Conservation (phyloP, 2,329 filamentous ascomycete genomes). For the Penicillium brevicompactum region DNA sequence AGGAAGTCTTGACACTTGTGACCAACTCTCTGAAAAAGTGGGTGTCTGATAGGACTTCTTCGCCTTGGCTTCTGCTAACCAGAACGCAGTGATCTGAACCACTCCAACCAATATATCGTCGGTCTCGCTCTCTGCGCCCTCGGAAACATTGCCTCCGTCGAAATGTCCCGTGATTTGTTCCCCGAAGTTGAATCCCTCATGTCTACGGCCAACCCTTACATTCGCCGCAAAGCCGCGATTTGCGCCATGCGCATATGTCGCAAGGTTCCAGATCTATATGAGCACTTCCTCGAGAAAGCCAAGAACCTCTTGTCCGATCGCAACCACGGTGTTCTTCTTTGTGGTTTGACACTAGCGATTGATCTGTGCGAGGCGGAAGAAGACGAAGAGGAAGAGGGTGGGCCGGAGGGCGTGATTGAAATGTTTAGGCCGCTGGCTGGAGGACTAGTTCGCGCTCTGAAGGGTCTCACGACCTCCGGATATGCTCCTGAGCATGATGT, state of each 20-base stretch:
- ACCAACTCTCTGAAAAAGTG: slow-evolving; percentile 99
- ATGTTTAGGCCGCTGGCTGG: slow-evolving; percentile 88
- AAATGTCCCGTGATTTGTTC: slow-evolving; percentile 98
- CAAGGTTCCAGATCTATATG: slow-evolving; percentile 95
- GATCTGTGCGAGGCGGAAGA: slow-evolving; percentile 96
- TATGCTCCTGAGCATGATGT: slow-evolving; percentile 98
- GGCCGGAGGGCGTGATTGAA: slow-evolving; percentile 86
- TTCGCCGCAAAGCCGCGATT: slow-evolving; percentile 93
- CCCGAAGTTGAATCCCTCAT: slow-evolving; percentile 91
- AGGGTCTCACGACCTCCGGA: slow-evolving; percentile 88
- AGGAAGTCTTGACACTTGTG: slow-evolving; percentile 94
- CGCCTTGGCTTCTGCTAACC: slow-evolving; percentile 35
- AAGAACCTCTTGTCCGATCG: slow-evolving; percentile 84
- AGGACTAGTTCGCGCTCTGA: slow-evolving; percentile 83
- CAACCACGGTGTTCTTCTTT: slow-evolving; percentile 93
- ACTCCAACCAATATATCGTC: slow-evolving; percentile 98
- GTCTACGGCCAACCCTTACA: slow-evolving; percentile 96
- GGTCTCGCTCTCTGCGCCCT: slow-evolving; percentile 94
- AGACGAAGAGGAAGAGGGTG: slow-evolving; percentile 81
- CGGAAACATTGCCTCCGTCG: slow-evolving; percentile 94
- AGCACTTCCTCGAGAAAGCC: slow-evolving; percentile 95
- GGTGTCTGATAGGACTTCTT: slow-evolving; percentile 22
- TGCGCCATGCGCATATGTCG: slow-evolving; percentile 99
- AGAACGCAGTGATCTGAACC: slow-evolving; percentile 76
- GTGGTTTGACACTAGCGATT: slow-evolving; percentile 85